A percentile compares a stretch with the other conserved stretches of the same genome.
Evolutionary conservation across 495 filamentous ascomycete genomes (phyloP).

Genomic region (Aspergillus campestris): DNA sequence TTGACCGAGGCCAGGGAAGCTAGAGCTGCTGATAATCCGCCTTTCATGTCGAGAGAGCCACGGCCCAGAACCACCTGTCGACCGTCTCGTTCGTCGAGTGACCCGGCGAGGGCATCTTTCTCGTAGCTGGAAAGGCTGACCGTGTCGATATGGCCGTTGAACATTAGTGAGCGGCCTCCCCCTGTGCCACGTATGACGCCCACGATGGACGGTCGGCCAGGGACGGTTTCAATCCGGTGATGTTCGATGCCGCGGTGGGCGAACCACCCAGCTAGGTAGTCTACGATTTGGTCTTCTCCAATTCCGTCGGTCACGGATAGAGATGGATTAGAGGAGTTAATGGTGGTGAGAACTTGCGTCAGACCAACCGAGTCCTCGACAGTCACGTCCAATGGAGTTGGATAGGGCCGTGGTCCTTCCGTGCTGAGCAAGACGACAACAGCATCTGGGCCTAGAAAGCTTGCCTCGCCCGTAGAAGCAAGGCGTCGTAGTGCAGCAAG

Average conservation of each 20-base stretch:
- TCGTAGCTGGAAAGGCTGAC: slow-evolving; percentile 38
- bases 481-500: slow-evolving; percentile 48
- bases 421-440: slow-evolving; percentile 48
- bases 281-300: slow-evolving; percentile 34
- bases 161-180: slow-evolving; percentile 38
- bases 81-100: slow-evolving; percentile 21
- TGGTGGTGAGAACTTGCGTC: slow-evolving; percentile 31
- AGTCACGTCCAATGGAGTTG: slow-evolving; percentile 21
- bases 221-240: slow-evolving; percentile 32
- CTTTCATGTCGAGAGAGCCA: slow-evolving; percentile 41
- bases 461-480: slow-evolving; percentile 14
- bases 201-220: slow-evolving; percentile 38
- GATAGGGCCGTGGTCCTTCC: slow-evolving; percentile 37
- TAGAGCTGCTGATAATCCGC: slow-evolving; percentile 35
- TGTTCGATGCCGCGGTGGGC: slow-evolving; percentile 37
- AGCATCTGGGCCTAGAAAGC: slow-evolving; percentile 30
- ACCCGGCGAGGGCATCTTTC: slow-evolving; percentile 31
- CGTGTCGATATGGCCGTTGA: slow-evolving; percentile 44
- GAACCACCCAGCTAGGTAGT: slow-evolving; percentile 36
- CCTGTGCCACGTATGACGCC: slow-evolving; percentile 35
- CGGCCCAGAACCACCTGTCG: slow-evolving; percentile 31
- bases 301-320: slow-evolving; percentile 27
- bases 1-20: slow-evolving; percentile 25
- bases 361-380: slow-evolving; percentile 26
- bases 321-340: slow-evolving; percentile 38